Evolutionary conservation across 202 grass and related monocot genomes (phyloP), one percentile per base, ranked within the genome.

Genomic region (Zoysia matrella): DNA sequence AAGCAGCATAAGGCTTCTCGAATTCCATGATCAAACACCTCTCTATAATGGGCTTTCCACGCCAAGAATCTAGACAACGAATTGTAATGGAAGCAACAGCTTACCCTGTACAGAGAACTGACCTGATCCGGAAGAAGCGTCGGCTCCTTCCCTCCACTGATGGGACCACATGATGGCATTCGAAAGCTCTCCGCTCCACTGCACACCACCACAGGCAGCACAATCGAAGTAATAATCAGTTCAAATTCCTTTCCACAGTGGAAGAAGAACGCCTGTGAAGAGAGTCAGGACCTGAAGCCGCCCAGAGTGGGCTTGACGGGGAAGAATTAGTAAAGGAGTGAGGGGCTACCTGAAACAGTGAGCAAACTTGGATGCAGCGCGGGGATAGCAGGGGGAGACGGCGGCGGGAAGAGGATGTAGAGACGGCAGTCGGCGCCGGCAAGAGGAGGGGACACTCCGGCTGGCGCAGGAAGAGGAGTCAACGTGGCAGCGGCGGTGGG

Each of bases 21-120:
- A 80, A 98, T 98, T 49, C 90, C 92, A 83, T 98, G 90, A 81
- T 98, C 95, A 80, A 98, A 98, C 49, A 98, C 95, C 79, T 98
- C 95, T 60, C 95, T 91, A 80, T 95, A 98, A 84, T 98, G 93
- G 88, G 92, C 90, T 84, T 98, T 98, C 95, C 95, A 98, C 62
- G 92, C 95, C 66, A 92, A 4, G 41, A 6, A 64, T 12, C 10
- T 8, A 9, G 30, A 82, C 5, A n/a, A 64, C 65, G 8, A 75
- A 68, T 0, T 4, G 36, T 70, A 70, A 58, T 0, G 18, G 76
- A n/a, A 46, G 44, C 57, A 68, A 85, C 60, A 54, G 0, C 77
- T 50, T 87, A 95, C 95, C 80, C 74, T 83, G 61, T 91, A 98
- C 9, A 91, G 85, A 70, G 86, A 95, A 89, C 87, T 88, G 65